Percentiles rank a stretch among this genome's conserved stretches.
phyloP scores from a whole-genome alignment of 495 filamentous ascomycete genomes.

The Penicillium soppii region DNA sequence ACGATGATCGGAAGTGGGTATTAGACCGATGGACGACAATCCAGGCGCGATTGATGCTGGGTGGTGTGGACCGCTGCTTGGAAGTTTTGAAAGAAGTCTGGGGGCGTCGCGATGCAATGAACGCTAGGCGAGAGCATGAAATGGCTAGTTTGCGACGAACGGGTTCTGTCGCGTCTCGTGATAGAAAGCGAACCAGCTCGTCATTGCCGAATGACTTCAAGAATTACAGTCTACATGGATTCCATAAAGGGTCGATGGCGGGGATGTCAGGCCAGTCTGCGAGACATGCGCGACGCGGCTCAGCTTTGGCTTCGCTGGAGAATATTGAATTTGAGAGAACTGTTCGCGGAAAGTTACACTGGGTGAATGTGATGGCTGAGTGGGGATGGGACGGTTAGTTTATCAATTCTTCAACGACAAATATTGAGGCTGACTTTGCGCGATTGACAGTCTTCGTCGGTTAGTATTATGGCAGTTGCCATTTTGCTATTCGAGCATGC shows the following conservation, averaged over 20 bases:
- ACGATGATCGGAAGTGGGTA: constrained; percentile 69
- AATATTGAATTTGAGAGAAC: constrained; percentile 63
- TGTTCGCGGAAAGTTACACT: constrained; percentile 67
- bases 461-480: background rate
- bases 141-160: constrained; percentile 10
- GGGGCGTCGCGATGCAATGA: constrained; percentile 56
- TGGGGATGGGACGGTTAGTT: constrained; percentile 74
- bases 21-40: constrained; percentile 64
- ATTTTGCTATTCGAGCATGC: background rate
- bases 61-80: constrained; percentile 70
- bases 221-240: constrained; percentile 10
- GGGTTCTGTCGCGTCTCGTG: constrained; percentile 10
- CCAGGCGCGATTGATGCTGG: constrained; percentile 64
- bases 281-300: constrained; percentile 23
- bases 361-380: constrained; percentile 78
- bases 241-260: constrained; percentile 10
- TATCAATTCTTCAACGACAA: background rate
- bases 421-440: background rate
- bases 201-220: constrained; percentile 6
- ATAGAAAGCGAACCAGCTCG: constrained; percentile 4
- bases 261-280: background rate
- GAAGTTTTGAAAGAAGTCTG: constrained; percentile 74
- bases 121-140: constrained; percentile 28
- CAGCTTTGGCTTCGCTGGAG: constrained; percentile 37
- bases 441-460: constrained; percentile 1